Evolutionary conservation across 2,329 filamentous ascomycete genomes (phyloP), one percentile per base, ranked within the genome.

Genomic region (Apiospora sp.): DNA sequence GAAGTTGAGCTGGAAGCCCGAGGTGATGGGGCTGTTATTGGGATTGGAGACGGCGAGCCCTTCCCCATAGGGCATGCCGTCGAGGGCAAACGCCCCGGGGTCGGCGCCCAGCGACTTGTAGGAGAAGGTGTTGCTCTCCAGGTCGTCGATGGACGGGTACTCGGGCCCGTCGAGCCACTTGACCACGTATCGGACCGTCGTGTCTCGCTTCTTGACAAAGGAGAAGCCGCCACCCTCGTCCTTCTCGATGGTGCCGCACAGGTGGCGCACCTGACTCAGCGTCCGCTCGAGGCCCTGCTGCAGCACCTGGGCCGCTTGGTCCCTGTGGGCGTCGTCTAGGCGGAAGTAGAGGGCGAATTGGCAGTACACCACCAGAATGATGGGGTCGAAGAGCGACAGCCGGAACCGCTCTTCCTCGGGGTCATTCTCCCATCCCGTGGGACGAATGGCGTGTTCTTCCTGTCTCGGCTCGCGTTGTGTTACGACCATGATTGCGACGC

Each of bases 1-100:
- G 51, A 86, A 83, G 74, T 82, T 86, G 0, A 81, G 81, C 71
- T 85, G 81, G 76, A 83, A 86, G 0, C 80, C 83, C 0, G 84
- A 77, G 0, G 80, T 75, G 1, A 79, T 72, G 2, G 84, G 83
- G 16, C 75, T 81, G 5, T 71, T 76, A 24, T 82, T 78, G 0
- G 81, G 81, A 19, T 82, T 75, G 4, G 81, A 80, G 71, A 84
- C 83, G 0, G 81, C 81, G 74, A 80, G 83, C 73, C 30, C 34
- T 16, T 83, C 81, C 14, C 82, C 82, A 64, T 82, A 82, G 7
- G 80, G 82, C 82, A 86, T 84, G 0, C 80, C 79, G 1, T 77
- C 74, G 3, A 83, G 79, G 70, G 80, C 76, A 76, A 34, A 82
- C 77, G 27, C n/a, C 0, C 24, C 24, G 5, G n/a, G 14, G 44